Evolutionary conservation across 441 rosid species (phyloP).

Genomic region (Pelargonium myrrhifolium): DNA sequence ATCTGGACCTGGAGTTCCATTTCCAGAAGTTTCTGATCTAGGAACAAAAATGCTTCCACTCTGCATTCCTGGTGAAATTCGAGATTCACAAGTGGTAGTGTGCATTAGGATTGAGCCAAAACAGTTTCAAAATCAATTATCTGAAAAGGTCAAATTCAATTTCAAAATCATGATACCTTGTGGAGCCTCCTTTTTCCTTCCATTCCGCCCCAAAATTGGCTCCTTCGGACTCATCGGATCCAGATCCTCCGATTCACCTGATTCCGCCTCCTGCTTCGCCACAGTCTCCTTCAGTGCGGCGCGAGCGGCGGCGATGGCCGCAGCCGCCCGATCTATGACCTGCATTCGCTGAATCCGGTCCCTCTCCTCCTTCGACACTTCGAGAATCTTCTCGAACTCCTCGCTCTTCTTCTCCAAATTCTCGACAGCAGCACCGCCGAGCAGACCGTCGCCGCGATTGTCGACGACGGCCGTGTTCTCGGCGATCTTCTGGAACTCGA

Average conservation of each 20-base stretch:
- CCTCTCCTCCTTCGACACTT: slow-evolving; percentile 64
- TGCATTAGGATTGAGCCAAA: background rate
- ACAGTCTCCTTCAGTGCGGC: slow-evolving; percentile 41
- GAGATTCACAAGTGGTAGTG: background rate
- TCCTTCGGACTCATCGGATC: background rate
- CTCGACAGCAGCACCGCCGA: slow-evolving; percentile 13
- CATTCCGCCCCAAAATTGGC: background rate
- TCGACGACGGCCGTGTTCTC: slow-evolving; percentile 21
- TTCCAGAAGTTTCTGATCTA: slow-evolving; percentile 34
- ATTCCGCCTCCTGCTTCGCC: background rate
- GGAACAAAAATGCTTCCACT: slow-evolving; percentile 37
- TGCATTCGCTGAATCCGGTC: slow-evolving; percentile 76
- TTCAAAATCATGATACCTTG: background rate
- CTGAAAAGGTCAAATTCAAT: too few species aligned
- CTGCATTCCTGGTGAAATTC: slow-evolving; percentile 31
- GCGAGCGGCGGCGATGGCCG: slow-evolving; percentile 71
- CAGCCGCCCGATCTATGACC: slow-evolving; percentile 78
- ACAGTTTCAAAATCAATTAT: background rate
- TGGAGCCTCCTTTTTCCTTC: background rate
- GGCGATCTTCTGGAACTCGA: slow-evolving; percentile 48
- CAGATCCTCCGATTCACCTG: slow-evolving; percentile 4
- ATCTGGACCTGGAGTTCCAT: slow-evolving; percentile 78
- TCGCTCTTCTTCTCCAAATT: slow-evolving; percentile 62
- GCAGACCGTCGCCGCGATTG: background rate
- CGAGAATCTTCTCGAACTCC: slow-evolving; percentile 64